Evolutionary conservation across 805 yeast species (phyloP).

Genomic region (Sugiyamaella valdiviana): DNA sequence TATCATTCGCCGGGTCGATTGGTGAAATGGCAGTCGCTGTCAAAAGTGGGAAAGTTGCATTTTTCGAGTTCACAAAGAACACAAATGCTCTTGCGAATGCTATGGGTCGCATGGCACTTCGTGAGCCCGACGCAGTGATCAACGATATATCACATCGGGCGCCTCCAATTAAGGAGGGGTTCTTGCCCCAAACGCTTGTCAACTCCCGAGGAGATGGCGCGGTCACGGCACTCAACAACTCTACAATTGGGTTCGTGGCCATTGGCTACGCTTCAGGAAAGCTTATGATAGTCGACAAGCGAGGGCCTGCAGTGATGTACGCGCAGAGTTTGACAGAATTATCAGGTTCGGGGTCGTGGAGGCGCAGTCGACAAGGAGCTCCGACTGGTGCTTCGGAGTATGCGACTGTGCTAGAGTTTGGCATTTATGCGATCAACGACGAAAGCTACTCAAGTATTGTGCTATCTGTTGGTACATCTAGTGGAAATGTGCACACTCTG

Average conservation of each 20-base stretch:
- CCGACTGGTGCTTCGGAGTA: conserved; percentile 12
- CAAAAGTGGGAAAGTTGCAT: conserved; percentile 62
- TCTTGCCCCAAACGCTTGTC: conserved; percentile 49
- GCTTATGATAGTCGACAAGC: conserved; percentile 64
- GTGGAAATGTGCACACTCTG: conserved; percentile 63
- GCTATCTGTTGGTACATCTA: conserved; percentile 67
- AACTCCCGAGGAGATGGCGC: conserved; percentile 40
- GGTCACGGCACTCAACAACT: conserved; percentile 58
- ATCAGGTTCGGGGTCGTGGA: conserved; percentile 5
- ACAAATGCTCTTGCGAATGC: conserved; percentile 20
- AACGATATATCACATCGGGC: conserved; percentile 49
- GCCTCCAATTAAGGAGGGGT: conserved; percentile 50
- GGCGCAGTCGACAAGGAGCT: not conserved
- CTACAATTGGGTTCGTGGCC: conserved; percentile 78
- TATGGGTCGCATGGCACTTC: conserved; percentile 19
- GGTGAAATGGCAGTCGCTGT: conserved; percentile 68
- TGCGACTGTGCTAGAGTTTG: conserved; percentile 63
- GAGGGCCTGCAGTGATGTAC: conserved; percentile 61
- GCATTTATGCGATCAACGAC: conserved; percentile 60
- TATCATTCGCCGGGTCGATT: conserved; percentile 74
- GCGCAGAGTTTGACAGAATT: not conserved
- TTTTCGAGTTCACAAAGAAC: conserved; percentile 65
- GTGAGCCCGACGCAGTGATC: not conserved
- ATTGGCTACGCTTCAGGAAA: conserved; percentile 74
- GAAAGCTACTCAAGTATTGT: conserved; percentile 69